A percentile compares a stretch with the other conserved stretches of the same genome.
phyloP scores from a whole-genome alignment of 345 rosid species.

The Gossypium sturtianum region DNA sequence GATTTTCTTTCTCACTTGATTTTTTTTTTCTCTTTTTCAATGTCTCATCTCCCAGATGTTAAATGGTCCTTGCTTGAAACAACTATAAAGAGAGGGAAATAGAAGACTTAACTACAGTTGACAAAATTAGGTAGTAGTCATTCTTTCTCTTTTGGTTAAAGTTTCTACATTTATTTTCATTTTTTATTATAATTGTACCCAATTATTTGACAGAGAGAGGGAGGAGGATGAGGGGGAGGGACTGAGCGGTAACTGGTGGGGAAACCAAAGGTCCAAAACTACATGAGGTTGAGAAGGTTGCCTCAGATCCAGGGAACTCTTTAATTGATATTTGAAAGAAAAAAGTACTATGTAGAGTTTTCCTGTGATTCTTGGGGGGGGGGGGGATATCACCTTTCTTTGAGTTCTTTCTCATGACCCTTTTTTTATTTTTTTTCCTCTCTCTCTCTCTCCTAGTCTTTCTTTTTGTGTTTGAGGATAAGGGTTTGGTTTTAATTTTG shows the following conservation, averaged over 20 bases:
- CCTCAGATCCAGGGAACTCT: conserved; percentile 64
- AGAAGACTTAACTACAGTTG: conserved; percentile 19
- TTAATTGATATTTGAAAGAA: conserved; percentile 27
- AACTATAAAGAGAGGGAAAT: conserved; percentile 5
- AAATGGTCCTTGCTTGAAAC: conserved; percentile 2
- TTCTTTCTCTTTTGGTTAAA: background rate
- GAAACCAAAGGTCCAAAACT: conserved; percentile 5
- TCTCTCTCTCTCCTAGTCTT: background rate
- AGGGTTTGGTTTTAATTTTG: conserved; percentile 23
- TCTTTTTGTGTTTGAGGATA: conserved; percentile 29
- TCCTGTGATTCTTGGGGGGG: conserved; percentile 47
- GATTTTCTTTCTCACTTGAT: conserved; percentile 9
- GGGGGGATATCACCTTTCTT: conserved; percentile 32
- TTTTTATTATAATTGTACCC: conserved; percentile 16
- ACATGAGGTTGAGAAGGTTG: conserved; percentile 46
- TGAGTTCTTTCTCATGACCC: conserved; percentile 48
- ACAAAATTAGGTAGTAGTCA: conserved; percentile 19
- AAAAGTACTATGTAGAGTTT: conserved; percentile 27
- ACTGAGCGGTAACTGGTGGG: background rate
- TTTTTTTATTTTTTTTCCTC: background rate
- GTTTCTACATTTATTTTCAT: background rate
- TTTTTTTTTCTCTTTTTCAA: conserved; percentile 8
- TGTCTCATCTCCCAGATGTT: conserved; percentile 13
- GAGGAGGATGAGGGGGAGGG: conserved; percentile 12
- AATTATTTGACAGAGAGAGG: conserved; percentile 24